phyloP scores from a whole-genome alignment of 345 rosid genomes.

The Ricinus communis region DNA sequence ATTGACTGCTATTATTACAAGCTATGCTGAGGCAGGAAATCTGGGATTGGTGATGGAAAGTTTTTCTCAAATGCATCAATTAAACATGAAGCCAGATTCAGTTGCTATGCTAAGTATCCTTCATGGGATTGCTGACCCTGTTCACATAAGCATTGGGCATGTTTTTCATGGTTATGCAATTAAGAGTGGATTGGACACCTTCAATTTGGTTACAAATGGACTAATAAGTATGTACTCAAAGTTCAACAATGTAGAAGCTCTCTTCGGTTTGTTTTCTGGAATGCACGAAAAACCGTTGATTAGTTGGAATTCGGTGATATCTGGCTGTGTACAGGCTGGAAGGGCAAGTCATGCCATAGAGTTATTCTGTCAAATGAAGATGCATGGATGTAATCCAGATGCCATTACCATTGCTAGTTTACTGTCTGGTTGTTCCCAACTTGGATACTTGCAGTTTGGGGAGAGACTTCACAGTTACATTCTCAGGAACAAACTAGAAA shows the following conservation, averaged over 20 bases:
- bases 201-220: slow-evolving; percentile 58
- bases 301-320: slow-evolving; percentile 84
- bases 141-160: slow-evolving; percentile 40
- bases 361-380: slow-evolving; percentile 56
- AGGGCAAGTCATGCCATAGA: slow-evolving; percentile 49
- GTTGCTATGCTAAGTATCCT: slow-evolving; percentile 71
- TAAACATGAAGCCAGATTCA: slow-evolving; percentile 61
- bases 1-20: slow-evolving; percentile 62
- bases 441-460: slow-evolving; percentile 58
- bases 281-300: slow-evolving; percentile 48
- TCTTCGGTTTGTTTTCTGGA: slow-evolving; percentile 47
- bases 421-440: slow-evolving; percentile 72
- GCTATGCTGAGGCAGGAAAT: slow-evolving; percentile 61
- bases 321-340: slow-evolving; percentile 76
- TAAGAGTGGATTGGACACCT: slow-evolving; percentile 52
- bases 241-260: slow-evolving; percentile 50
- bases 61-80: slow-evolving; percentile 46
- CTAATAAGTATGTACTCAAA: slow-evolving; percentile 74
- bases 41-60: slow-evolving; percentile 35
- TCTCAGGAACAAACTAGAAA: slow-evolving; percentile 50
- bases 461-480: slow-evolving; percentile 54
- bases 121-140: slow-evolving; percentile 50
- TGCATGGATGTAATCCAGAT: slow-evolving; percentile 51
- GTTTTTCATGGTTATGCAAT: slow-evolving; percentile 61
- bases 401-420: slow-evolving; percentile 60